phyloP scores from a whole-genome alignment of 208 protist genomes.

The Trypanosoma avium region DNA sequence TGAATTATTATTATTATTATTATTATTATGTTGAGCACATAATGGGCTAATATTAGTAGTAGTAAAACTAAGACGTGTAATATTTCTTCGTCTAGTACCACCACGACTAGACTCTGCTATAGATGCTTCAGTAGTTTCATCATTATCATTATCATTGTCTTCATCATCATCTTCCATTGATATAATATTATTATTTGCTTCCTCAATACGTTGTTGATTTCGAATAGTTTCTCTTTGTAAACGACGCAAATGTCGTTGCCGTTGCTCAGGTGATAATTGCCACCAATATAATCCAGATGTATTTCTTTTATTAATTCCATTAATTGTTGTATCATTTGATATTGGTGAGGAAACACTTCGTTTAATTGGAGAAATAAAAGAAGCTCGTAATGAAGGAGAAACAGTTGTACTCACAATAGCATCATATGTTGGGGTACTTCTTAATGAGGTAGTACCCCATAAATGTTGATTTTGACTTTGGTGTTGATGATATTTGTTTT shows the following conservation, averaged over 20 bases:
- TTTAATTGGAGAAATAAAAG: constrained; percentile 1
- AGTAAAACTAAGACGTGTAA: not conserved
- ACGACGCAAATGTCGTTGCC: constrained; percentile 42
- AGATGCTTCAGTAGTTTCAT: too few species aligned
- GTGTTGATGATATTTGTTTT: not conserved
- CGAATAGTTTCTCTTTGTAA: constrained; percentile 22
- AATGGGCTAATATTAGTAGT: not conserved
- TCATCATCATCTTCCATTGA: too few species aligned
- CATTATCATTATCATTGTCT: constrained; percentile 8
- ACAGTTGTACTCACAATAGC: constrained; percentile 57
- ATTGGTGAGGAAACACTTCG: not conserved
- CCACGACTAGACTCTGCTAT: too few species aligned
- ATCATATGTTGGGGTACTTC: constrained; percentile 58
- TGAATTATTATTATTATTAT: too few species aligned
- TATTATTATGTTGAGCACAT: too few species aligned
- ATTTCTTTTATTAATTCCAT: too few species aligned
- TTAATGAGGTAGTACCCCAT: constrained; percentile 1
- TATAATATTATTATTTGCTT: too few species aligned
- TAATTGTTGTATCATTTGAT: not conserved
- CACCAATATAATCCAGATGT: constrained; percentile 70
- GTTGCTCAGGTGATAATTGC: constrained; percentile 55
- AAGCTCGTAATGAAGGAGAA: not conserved
- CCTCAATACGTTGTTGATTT: not conserved
- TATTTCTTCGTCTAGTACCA: too few species aligned
- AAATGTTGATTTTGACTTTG: constrained; percentile 1